A percentile compares a stretch with the other conserved stretches of the same genome.
Conservation (phyloP, 2,329 filamentous ascomycete species). For the Dothistroma pini region DNA sequence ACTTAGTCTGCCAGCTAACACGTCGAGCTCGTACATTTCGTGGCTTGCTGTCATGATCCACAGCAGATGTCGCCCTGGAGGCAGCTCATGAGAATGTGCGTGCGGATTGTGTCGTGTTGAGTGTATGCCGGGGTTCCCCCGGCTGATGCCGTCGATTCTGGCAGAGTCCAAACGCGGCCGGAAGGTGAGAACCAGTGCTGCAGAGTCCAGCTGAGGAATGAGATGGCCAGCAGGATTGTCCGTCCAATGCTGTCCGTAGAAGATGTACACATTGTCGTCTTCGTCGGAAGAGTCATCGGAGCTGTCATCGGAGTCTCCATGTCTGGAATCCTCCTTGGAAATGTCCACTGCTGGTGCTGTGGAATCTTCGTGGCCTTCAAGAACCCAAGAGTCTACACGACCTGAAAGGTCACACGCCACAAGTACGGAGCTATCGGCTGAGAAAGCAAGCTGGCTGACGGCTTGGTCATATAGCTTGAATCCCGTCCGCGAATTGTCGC, state of each 20-base stretch:
- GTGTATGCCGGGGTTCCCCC: slow-evolving; percentile 49
- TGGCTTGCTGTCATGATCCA: slow-evolving; percentile 62
- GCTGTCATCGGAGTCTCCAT: slow-evolving; percentile 24
- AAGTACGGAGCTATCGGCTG: slow-evolving; percentile 72
- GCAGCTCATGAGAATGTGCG: slow-evolving; percentile 54
- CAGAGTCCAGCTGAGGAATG: slow-evolving; percentile 45
- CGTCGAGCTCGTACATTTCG: slow-evolving; percentile 74
- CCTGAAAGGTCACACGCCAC: slow-evolving; percentile 79
- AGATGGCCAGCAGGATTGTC: slow-evolving; percentile 61
- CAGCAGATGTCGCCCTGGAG: slow-evolving; percentile 53
- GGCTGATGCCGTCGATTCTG: slow-evolving; percentile 29
- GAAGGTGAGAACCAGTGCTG: slow-evolving; percentile 47
- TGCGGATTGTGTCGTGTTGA: slow-evolving; percentile 50
- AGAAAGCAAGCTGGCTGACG: slow-evolving; percentile 73
- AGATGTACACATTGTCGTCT: slow-evolving; percentile 51
- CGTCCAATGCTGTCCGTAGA: slow-evolving; percentile 66
- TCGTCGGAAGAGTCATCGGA: slow-evolving; percentile 29
- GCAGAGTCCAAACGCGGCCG: slow-evolving; percentile 33
- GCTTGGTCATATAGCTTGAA: slow-evolving; percentile 71
- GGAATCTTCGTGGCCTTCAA: slow-evolving; percentile 56
- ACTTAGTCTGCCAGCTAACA: slow-evolving; percentile 70
- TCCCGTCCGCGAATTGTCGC: slow-evolving; percentile 30
- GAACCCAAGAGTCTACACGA: slow-evolving; percentile 80
- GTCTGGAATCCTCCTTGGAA: slow-evolving; percentile 28
- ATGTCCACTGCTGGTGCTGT: slow-evolving; percentile 42